A percentile compares a stretch with the other conserved stretches of the same genome.
These are phyloP conservation scores for Melocanna baccifera DNA, from an alignment of 176 grass and related monocot genomes.

Conservation along the genomic window DNA sequence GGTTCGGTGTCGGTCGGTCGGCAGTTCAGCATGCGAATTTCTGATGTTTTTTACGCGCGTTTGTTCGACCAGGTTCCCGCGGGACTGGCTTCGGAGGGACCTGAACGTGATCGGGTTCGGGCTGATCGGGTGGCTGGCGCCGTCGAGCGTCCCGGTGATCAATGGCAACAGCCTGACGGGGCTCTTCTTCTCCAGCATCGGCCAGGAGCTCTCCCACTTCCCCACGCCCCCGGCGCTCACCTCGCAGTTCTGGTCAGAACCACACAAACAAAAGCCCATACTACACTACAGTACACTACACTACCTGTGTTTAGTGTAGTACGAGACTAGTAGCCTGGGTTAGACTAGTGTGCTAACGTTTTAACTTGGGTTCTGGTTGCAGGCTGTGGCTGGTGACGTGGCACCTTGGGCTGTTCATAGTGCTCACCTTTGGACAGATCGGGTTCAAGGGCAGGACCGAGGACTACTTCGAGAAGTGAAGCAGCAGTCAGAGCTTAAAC, in stretches of 20 bases:
- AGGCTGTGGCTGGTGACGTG: conserved; percentile 94
- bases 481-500: not conserved
- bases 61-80: conserved; percentile 49
- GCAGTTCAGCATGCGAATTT: not conserved
- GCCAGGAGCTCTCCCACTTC: conserved; percentile 86
- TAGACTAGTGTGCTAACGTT: not conserved
- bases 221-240: conserved; percentile 66
- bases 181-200: conserved; percentile 94
- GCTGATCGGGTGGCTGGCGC: conserved; percentile 84
- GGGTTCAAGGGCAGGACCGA: conserved; percentile 98
- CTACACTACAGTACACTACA: too few relatives aligned
- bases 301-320: not conserved
- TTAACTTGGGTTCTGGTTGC: not conserved
- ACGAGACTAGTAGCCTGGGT: not conserved
- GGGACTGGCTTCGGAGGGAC: conserved; percentile 86
- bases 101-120: conserved; percentile 94
- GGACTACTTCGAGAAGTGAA: conserved; percentile 70
- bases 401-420: conserved; percentile 86
- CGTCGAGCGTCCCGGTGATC: conserved; percentile 85
- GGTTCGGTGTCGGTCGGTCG: not conserved
- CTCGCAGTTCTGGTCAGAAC: conserved; percentile 75
- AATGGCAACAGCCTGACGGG: conserved; percentile 88
- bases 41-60: not conserved
- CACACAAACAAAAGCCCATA: not conserved
- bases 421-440: conserved; percentile 93